Percentiles rank a stretch among this genome's conserved stretches.
phyloP scores from a whole-genome alignment of 1,284 basidiomycete genomes.

The Farysia itapuensis region DNA sequence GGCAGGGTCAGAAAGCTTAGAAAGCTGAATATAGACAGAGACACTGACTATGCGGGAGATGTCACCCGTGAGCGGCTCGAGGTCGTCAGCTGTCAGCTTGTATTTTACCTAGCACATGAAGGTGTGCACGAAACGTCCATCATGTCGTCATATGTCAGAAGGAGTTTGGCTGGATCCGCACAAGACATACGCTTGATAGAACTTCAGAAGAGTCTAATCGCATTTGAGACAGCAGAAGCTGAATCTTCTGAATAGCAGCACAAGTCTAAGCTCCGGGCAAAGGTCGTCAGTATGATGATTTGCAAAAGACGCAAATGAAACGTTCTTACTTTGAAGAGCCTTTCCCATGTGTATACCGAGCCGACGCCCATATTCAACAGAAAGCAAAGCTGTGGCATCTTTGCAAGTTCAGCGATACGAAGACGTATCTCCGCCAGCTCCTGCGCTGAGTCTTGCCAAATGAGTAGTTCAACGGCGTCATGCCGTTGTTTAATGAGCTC shows the following conservation, averaged over 20 bases:
- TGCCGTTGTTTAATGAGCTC: constrained; percentile 15
- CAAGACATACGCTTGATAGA: too few species aligned
- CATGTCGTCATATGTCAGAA: too few species aligned
- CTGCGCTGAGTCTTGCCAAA: constrained; percentile 9
- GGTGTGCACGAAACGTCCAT: too few species aligned
- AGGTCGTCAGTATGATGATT: too few species aligned
- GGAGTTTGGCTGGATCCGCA: too few species aligned
- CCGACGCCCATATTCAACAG: constrained; percentile 21
- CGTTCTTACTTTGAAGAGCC: constrained; percentile 12
- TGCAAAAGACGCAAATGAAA: too few species aligned
- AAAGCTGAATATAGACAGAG: too few species aligned
- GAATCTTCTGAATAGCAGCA: constrained; percentile 16
- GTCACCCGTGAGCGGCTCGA: too few species aligned
- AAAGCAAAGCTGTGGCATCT: constrained; percentile 12
- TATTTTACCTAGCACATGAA: too few species aligned
- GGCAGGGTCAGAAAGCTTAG: neutral
- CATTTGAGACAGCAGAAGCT: constrained; percentile 6
- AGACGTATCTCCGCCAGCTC: constrained; percentile 9
- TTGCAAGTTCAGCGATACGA: constrained; percentile 12
- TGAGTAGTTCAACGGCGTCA: constrained; percentile 24
- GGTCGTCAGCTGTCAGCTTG: too few species aligned
- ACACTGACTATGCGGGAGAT: too few species aligned
- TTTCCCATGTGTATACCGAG: constrained; percentile 8
- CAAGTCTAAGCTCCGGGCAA: constrained; percentile 28
- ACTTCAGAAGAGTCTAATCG: constrained; percentile 7